Conservation (phyloP, 164 flowering plant species). For the Nymphaea colorata region DNA sequence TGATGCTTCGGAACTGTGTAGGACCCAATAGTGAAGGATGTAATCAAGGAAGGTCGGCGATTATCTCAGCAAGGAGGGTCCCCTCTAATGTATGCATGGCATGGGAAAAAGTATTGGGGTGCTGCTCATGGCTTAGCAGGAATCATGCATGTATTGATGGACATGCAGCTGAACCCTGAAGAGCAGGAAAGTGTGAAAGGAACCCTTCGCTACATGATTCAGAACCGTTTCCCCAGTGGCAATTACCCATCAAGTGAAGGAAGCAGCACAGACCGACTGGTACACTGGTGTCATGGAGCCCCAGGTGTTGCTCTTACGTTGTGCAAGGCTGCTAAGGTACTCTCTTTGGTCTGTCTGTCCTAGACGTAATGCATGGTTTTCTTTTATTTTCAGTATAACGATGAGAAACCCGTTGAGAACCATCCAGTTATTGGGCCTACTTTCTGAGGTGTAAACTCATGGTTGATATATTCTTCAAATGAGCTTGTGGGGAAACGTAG, state of each 20-base stretch:
- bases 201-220: constrained; percentile 62
- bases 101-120: constrained; percentile 59
- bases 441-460: no score
- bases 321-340: constrained; percentile 68
- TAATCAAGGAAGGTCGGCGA: constrained; percentile 34
- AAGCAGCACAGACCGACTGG: constrained; percentile 41
- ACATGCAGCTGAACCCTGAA: constrained; percentile 49
- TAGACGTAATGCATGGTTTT: no score
- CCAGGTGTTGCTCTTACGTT: constrained; percentile 76
- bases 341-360: no score
- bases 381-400: no score
- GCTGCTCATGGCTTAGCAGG: constrained; percentile 90
- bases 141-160: constrained; percentile 66
- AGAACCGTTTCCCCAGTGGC: constrained; percentile 58
- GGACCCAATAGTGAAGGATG: constrained; percentile 27
- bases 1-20: constrained; percentile 5
- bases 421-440: no score
- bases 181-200: constrained; percentile 52
- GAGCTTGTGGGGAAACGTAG: no score
- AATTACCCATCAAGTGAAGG: constrained; percentile 74
- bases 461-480: no score
- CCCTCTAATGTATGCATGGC: constrained; percentile 61
- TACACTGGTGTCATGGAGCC: constrained; percentile 92
- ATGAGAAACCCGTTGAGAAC: no score
- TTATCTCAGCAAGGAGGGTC: constrained; percentile 22